These are phyloP conservation scores for Cinchona pubescens DNA, from an alignment of 257 asterid genomes.

Conservation along the genomic window DNA sequence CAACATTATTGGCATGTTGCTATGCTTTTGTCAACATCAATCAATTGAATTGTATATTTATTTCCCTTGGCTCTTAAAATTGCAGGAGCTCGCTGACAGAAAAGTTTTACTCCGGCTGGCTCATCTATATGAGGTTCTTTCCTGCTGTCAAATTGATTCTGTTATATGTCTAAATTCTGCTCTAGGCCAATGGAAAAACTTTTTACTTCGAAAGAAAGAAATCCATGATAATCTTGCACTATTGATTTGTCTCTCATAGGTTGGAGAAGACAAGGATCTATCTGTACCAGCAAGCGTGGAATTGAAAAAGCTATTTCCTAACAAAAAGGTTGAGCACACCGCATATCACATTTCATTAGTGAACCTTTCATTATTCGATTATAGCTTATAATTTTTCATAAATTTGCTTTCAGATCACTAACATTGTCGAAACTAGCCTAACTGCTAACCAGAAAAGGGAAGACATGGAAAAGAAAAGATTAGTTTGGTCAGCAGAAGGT, in stretches of 20 bases:
- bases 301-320: slow-evolving; percentile 61
- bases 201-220: neutral
- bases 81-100: slow-evolving; percentile 78
- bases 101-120: slow-evolving; percentile 78
- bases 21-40: neutral
- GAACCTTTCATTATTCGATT: too few species aligned
- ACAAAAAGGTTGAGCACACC: slow-evolving; percentile 51
- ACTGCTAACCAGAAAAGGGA: slow-evolving; percentile 77
- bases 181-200: neutral
- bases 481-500: slow-evolving; percentile 64
- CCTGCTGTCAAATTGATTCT: neutral
- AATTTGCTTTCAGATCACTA: slow-evolving; percentile 40
- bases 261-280: slow-evolving; percentile 81
- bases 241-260: slow-evolving; percentile 31
- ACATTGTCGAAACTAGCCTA: slow-evolving; percentile 55
- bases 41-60: neutral
- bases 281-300: slow-evolving; percentile 68
- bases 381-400: neutral
- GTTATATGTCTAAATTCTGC: neutral
- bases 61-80: slow-evolving; percentile 13
- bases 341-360: neutral
- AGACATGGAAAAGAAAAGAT: slow-evolving; percentile 69
- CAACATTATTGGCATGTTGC: neutral
- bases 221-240: neutral
- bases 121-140: slow-evolving; percentile 84